These are phyloP conservation scores for Metschnikowia colocasiae DNA, from an alignment of 805 yeast species.

Conservation along the genomic window DNA sequence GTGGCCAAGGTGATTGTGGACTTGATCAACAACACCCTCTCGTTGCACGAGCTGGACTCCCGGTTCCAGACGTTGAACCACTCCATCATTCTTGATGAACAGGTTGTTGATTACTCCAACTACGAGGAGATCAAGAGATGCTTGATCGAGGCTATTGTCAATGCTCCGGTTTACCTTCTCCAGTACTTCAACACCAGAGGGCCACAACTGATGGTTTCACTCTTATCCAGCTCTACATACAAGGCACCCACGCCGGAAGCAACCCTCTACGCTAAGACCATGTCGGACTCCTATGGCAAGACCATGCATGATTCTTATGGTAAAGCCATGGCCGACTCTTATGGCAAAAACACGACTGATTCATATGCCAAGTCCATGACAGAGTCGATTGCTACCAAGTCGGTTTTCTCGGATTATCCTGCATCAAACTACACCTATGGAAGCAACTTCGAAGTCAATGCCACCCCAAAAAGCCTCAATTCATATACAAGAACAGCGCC, in stretches of 20 bases:
- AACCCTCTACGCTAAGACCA: neutral
- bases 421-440: slow-evolving; percentile 7
- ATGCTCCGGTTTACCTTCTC: slow-evolving; percentile 14
- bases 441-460: neutral
- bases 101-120: slow-evolving; percentile 6
- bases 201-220: slow-evolving; percentile 12
- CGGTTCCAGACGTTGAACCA: slow-evolving; percentile 24
- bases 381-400: neutral
- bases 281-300: neutral
- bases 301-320: too few species aligned
- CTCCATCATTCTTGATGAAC: slow-evolving; percentile 6
- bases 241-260: neutral
- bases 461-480: neutral
- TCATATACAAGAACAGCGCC: neutral
- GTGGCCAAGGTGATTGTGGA: slow-evolving; percentile 31
- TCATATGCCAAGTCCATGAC: neutral
- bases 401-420: slow-evolving; percentile 8
- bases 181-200: slow-evolving; percentile 13
- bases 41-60: slow-evolving; percentile 19
- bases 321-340: too few species aligned
- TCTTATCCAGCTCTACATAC: slow-evolving; percentile 7
- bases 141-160: slow-evolving; percentile 10
- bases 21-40: slow-evolving; percentile 30
- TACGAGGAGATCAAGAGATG: slow-evolving; percentile 9
- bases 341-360: too few species aligned